Evolutionary conservation across 345 rosid genomes (phyloP), one percentile per base, ranked within the genome.

Genomic region (Gossypium ekmanianum): DNA sequence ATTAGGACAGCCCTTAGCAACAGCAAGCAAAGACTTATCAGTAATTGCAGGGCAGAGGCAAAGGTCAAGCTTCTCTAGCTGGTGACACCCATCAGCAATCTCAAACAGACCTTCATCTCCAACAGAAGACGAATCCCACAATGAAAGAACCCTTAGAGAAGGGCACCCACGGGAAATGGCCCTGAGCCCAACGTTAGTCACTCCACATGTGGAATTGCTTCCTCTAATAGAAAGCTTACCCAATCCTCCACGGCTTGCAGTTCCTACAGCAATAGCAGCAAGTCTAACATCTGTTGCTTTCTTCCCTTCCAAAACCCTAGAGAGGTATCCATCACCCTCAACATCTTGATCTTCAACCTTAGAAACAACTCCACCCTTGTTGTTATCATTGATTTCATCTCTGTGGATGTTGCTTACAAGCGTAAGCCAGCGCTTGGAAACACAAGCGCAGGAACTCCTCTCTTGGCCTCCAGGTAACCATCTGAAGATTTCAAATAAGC

Each of bases 401-500:
- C 83, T 81, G 16, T 84, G 55, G 73, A 93, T 92, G 72, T 85
- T 89, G 83, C 91, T 93, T n/a, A 90, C 58, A 81, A 96, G 90
- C 0, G 74, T 24, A 82, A 96, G 99, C 98, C 98, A 96, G 4
- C 82, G 91, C 87, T 88, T 93, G 3, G 99, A 96, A 75, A 93
- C 98, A 71, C 87, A 85, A 57, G 97, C 97, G 24, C 88, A 87
- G 57, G 90, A 85, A 79, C 91, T 89, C 87, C 94, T 88, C 85
- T 91, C 99, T 75, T 82, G 83, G 4, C 90, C 85, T 59, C 91
- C 93, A 67, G 88, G 79, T 81, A 96, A 74, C 18, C 97, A 87
- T 54, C 97, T 84, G 73, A 96, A 81, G 82, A 96, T 89, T 85
- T 96, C 99, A 61, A 91, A 93, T 62, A 96, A 88, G 75, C 99